Evolutionary conservation across 2,329 filamentous ascomycete genomes (phyloP), one percentile per base, ranked within the genome.

Genomic region (Teratosphaeria viscida): DNA sequence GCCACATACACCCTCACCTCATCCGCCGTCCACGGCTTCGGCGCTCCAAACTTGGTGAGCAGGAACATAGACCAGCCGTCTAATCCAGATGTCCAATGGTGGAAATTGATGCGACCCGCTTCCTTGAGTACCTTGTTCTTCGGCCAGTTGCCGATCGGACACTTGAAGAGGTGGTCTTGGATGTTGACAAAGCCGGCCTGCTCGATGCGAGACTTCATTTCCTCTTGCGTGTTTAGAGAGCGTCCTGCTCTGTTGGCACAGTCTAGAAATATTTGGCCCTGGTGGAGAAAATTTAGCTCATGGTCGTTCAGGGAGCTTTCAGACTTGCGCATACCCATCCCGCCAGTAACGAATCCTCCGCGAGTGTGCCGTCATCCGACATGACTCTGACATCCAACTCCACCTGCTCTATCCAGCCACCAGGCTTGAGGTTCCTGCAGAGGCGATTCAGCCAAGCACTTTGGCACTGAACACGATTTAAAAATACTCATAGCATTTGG

Each of bases 401-500:
- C 14, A 56, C 55, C 27, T 56, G 32, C 39, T 56, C 55, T 19
- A 56, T 26, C 55, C 55, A 57, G 37, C 55, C 39, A 10, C 55
- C 55, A 16, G 55, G 55, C 11, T 47, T 52, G 12, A 49, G 55
- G 26, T 57, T 57, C 12, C 55, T 57, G 55, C 14, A n/a, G 23
- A 14, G 26, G 3, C 23, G 11, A 54, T 14, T 57, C 60, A 61
- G 14, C 58, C 19, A 49, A 23, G 10, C 23, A 11, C 3, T n/a
- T 19, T 26, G 2, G 43, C 43, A 19, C 23, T 5, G 8, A 3
- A 10, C 3, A 19, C n/a, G 43, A 23, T 23, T 19, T 37, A 37
- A 19, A 53, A 54, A 35, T 39, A 59, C 55, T 62, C 60, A 56
- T 62, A 64, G 32, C 59, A 54, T 11, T 47, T 62, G 14, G 26